Evolutionary conservation across 768 basidiomycete species (phyloP).

Genomic region (Coprinellus aureogranulatus): DNA sequence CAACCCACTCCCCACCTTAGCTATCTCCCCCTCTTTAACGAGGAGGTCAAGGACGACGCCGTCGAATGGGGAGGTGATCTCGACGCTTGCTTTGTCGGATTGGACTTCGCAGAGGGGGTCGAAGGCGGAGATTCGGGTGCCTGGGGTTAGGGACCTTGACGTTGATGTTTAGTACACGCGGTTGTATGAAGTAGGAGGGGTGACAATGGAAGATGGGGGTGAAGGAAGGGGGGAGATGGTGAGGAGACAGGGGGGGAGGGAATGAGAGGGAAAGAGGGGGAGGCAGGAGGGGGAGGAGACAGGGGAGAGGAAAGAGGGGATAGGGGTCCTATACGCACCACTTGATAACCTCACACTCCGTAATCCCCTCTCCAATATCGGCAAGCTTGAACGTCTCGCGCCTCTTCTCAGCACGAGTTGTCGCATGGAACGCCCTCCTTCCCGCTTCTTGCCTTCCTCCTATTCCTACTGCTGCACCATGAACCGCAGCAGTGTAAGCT

Average conservation of each 20-base stretch:
- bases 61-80: conserved; percentile 85
- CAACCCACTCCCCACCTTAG: conserved; percentile 76
- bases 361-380: conserved; percentile 89
- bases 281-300: conserved; percentile 1
- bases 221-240: neutral
- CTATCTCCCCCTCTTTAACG: conserved; percentile 78
- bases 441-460: too few species aligned
- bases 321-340: conserved; percentile 70
- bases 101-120: conserved; percentile 82
- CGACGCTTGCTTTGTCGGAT: conserved; percentile 87
- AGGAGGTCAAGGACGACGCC: conserved; percentile 71
- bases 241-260: too few species aligned
- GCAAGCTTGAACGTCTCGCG: conserved; percentile 67
- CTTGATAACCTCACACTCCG: conserved; percentile 85
- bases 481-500: too few species aligned
- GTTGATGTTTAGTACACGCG: neutral
- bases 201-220: neutral
- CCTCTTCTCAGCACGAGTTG: neutral
- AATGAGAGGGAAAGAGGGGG: neutral
- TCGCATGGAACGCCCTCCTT: neutral
- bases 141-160: conserved; percentile 61
- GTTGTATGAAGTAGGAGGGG: neutral
- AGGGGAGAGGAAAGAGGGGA: conserved; percentile 17
- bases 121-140: conserved; percentile 55
- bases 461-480: too few species aligned